Evolutionary conservation across 805 yeast species (phyloP), one percentile per base, ranked within the genome.

Genomic region (Metschnikowia henanensis): DNA sequence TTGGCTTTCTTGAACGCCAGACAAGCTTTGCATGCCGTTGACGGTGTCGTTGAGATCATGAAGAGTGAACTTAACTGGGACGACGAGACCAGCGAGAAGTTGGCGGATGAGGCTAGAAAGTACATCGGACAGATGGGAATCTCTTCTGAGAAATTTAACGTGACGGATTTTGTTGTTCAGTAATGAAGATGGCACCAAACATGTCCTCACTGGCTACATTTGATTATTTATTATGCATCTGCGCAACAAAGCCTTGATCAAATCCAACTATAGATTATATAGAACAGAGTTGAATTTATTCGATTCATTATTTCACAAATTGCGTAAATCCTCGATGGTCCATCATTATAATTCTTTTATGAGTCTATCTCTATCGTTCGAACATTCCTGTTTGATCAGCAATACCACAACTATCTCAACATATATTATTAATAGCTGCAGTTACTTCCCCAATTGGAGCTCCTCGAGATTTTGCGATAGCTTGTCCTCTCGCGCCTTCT

Each of bases 1-100:
- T 81, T 88, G 62, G 96, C 96, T 3, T 92, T 90, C 73, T 75
- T 91, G 62, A 91, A 91, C 68, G 87, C 94, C 32, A 81, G 81
- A 64, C 89, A 85, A 52, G 96, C 97, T 12, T 69, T 82, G 51
- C 74, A 70, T 39, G 86, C 95, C 13, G 82, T 91, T 44, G 95
- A 89, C 50, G 85, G 84, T 50, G 95, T 92, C 30, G 90, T 87
- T 39, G 85, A 86, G 55, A 76, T 88, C 51, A 86, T 91, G 94
- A 90, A 82, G 53, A 73, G 78, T 40, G 94, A 87, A 64, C 75
- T 86, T 50, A 68, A 77, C 37, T 91, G 98, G 98, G 73, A 73
- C 53, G 72, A 72, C 34, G 73, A 68, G 13, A 76, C 82, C 47
- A 80, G 82, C 62, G 70, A 74, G 41, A 64, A 70, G 51, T 79